Base-by-base conservation (phyloP, 2,329 filamentous ascomycete genomes). In the Endoconidiophora laricicola region DNA sequence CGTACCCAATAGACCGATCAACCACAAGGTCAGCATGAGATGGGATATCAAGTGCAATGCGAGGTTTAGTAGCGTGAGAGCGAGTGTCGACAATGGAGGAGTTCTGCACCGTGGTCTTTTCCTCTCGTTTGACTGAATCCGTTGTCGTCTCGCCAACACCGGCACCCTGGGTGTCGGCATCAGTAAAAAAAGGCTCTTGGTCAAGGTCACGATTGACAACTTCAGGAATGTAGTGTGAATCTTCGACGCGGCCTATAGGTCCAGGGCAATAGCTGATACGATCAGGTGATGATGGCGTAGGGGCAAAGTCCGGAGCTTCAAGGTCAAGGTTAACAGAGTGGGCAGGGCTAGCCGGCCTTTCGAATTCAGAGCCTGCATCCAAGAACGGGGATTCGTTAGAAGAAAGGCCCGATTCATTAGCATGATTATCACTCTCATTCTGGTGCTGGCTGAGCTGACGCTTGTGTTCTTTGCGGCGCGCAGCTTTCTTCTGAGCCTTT, bases 101-200 rank as follows among this genome's bases (percentile, higher is more conserved):
- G 16, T 18, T 18, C 16, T 18, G 16, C 16, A 1, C 47, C 67
- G 68, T 70, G 64, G 73, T 61, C 29, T 33, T 33, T 33, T 33
- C 29, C 29, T 33, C 29, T 33, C 7, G 9, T 16, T 41, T 12
- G 9, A 45, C 29, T 18, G 12, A 10, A 6, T 39, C 48, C 22
- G 18, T 23, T 20, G 29, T 33, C 29, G 29, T 33, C 29, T 33
- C 29, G 73, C 78, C 77, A 76, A 68, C 77, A 80, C 76, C 76
- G 70, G 72, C 74, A 76, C 76, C 76, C 76, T 73, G 69, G 72
- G 71, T 80, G 72, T 68, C 76, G 76, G 78, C 74, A 71, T 74
- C 76, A 80, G 65, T 78, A 80, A 80, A 79, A 79, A 81, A 80
- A 80, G 76, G 76, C 66, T 71, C 63, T 62, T 67, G 65, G 55